Percentiles rank a stretch among this genome's conserved stretches.
Evolutionary conservation across 331 rosid species (phyloP).

Genomic region (Stylosanthes scabra): DNA sequence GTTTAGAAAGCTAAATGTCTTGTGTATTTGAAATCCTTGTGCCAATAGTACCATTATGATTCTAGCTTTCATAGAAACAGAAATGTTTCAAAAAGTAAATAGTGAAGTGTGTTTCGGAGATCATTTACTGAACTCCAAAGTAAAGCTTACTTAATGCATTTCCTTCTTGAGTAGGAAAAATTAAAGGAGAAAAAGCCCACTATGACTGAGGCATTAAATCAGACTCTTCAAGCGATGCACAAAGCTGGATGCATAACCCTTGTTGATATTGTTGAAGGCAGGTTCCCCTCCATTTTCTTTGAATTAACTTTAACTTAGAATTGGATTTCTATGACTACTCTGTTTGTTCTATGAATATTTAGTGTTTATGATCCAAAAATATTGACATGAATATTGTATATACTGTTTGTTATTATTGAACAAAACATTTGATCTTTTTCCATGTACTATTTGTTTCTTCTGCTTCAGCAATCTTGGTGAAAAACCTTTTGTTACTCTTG

Average conservation of each 20-base stretch:
- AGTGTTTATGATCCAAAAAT: slow-evolving; percentile 4
- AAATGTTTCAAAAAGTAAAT: slow-evolving; percentile 14
- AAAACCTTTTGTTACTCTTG: slow-evolving; percentile 7
- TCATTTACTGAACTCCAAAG: slow-evolving; percentile 28
- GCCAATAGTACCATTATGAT: neutral
- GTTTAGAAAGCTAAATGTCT: neutral
- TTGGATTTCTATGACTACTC: slow-evolving; percentile 23
- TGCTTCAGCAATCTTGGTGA: neutral
- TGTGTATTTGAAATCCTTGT: slow-evolving; percentile 21
- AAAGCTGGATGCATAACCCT: slow-evolving; percentile 93
- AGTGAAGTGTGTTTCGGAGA: slow-evolving; percentile 2
- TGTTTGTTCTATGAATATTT: slow-evolving; percentile 15
- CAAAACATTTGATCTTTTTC: neutral
- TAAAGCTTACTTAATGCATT: slow-evolving; percentile 22
- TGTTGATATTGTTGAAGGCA: slow-evolving; percentile 86
- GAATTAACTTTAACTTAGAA: neutral
- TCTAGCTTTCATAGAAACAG: slow-evolving; percentile 13
- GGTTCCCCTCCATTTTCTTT: slow-evolving; percentile 46
- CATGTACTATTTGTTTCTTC: neutral
- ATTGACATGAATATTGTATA: neutral
- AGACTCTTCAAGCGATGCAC: slow-evolving; percentile 93
- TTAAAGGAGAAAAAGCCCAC: slow-evolving; percentile 97
- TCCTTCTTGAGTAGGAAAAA: slow-evolving; percentile 76
- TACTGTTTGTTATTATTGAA: neutral
- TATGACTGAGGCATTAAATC: slow-evolving; percentile 68